Evolutionary conservation across 1,284 basidiomycete genomes (phyloP), one percentile per base, ranked within the genome.

Genomic region (Neotropicomus parvogracilis): DNA sequence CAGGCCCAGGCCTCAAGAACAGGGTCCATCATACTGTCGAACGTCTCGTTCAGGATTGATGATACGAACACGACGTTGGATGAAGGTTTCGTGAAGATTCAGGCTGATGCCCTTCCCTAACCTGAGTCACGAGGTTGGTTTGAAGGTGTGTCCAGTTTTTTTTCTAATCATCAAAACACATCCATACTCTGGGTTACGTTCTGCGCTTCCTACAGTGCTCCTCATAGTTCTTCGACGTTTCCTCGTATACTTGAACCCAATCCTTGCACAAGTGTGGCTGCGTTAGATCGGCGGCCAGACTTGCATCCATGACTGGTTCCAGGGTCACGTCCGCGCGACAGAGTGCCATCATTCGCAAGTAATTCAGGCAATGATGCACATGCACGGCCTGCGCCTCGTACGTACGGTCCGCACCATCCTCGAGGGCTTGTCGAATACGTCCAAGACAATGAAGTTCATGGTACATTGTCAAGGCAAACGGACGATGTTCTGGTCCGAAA

Each of bases 181-280:
- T n/a, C n/a, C n/a, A n/a, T n/a, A n/a, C 24, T 24, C 24, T 4
- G 12, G 12, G 16, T 27, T 53, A 44, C 33, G 37, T 29, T 42
- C n/a, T 35, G 20, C 6, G 40, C 21, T 48, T 46, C 19, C 20
- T 46, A 40, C 60, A 59, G 11, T 19, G 29, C 21, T 40, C 10
- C 9, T 40, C 46, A 24, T 24, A 24, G 24, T 55, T 64, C 32
- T 37, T 55, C 19, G 56, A 53, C 2, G 60, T 54, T 26, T 63
- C 60, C 10, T 61, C 48, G 52, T 74, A 77, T n/a, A 73, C 65
- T 43, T 66, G 61, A 31, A 59, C 60, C 78, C 76, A 79, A 56
- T 79, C 74, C 40, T 65, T 62, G 51, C 78, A 79, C 28, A 72
- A 57, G 53, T 76, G 75, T 14, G 70, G 71, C 57, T 59, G 51